Evolutionary conservation across 306 rosid genomes (phyloP), one percentile per base, ranked within the genome.

Genomic region (Inga leiocalycina): DNA sequence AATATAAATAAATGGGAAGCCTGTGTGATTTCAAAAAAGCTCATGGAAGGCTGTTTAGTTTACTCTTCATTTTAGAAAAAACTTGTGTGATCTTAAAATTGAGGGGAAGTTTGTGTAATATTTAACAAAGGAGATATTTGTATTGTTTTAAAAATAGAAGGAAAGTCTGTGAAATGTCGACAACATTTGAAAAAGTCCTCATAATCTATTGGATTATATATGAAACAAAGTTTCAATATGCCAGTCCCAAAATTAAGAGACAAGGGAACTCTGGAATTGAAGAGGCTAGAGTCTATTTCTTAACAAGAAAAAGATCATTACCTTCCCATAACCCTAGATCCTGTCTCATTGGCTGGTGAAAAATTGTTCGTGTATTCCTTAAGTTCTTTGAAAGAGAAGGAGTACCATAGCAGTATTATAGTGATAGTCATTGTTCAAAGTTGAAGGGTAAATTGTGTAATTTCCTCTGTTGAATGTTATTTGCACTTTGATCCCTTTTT

Each of bases 301-400:
- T 32, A 34, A 34, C 19, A 37, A 57, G 70, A n/a, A 76, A 39
- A 37, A 5, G 61, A 20, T 76, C 52, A 57, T 30, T 19, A 88
- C 93, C 87, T 86, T 84, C 22, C 91, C 93, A 75, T 86, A 88
- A 45, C 93, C 91, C 93, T 90, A 30, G 84, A 71, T 74, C 93
- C 93, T 51, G 86, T 77, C 24, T 80, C 87, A 80, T 84, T 88
- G 1, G 59, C 82, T 13, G 34, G 71, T 13, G 91, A 88, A 54
- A 90, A 90, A 54, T 84, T 82, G 19, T 82, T 82, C 77, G 86
- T 86, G 86, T 64, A 84, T 74, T 82, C 82, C 71, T 78, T 35
- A 20, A 90, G 87, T 81, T 90, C 93, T 80, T 80, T 27, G 30
- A 27, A 27, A 27, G 30, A 27, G 30, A 27, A 27, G 27, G 27